phyloP scores from a whole-genome alignment of 164 flowering plant genomes.

The Aristolochia californica region DNA sequence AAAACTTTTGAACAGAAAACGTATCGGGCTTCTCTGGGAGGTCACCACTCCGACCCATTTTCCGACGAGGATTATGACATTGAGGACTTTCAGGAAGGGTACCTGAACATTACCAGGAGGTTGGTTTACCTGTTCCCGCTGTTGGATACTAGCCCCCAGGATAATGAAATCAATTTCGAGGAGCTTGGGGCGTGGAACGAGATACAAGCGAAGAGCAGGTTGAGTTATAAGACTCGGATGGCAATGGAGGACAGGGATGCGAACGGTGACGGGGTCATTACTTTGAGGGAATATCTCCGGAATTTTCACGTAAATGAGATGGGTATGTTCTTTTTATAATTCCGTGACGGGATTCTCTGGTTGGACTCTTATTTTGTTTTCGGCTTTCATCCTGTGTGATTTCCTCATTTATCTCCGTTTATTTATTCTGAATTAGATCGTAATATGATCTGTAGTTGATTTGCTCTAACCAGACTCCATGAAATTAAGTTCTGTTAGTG shows the following conservation, averaged over 20 bases:
- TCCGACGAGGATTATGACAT: slow-evolving; percentile 11
- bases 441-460: too few species aligned
- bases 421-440: too few species aligned
- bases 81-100: slow-evolving; percentile 24
- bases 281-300: slow-evolving; percentile 38
- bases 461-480: too few species aligned
- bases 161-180: slow-evolving; percentile 27
- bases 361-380: too few species aligned
- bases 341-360: too few species aligned
- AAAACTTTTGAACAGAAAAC: neutral
- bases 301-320: slow-evolving; percentile 26
- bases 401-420: too few species aligned
- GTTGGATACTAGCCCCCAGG: slow-evolving; percentile 35
- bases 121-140: slow-evolving; percentile 41
- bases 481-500: too few species aligned
- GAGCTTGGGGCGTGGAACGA: slow-evolving; percentile 48
- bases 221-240: slow-evolving; percentile 22
- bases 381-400: too few species aligned
- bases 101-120: slow-evolving; percentile 36
- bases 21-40: too few species aligned
- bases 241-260: slow-evolving; percentile 31
- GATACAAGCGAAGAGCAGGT: slow-evolving; percentile 25
- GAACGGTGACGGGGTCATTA: slow-evolving; percentile 31
- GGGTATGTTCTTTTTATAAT: slow-evolving; percentile 14
- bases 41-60: too few species aligned